Evolutionary conservation across 2,329 filamentous ascomycete species (phyloP).

Genomic region (Neopestalotiopsis clavispora): DNA sequence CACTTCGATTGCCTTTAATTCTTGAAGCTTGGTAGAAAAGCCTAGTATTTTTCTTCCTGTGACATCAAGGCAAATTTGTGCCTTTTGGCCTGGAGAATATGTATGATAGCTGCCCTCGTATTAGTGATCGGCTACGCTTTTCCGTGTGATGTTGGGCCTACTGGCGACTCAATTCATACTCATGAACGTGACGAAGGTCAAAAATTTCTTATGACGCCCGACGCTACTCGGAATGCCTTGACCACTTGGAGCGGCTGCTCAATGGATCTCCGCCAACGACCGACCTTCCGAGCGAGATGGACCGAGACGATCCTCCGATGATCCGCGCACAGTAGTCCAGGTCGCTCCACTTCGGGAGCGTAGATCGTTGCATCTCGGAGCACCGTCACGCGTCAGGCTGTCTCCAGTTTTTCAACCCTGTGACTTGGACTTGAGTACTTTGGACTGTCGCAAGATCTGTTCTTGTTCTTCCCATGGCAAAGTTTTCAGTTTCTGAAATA

Average conservation of each 20-base stretch:
- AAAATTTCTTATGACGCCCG: background rate
- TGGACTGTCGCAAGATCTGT: background rate
- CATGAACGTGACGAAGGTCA: too few relatives aligned
- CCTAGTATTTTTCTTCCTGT: too few relatives aligned
- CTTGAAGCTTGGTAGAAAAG: too few relatives aligned
- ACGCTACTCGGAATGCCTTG: background rate
- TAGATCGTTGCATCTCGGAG: background rate
- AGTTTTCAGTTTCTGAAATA: slow-evolving; percentile 10
- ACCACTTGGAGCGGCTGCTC: background rate
- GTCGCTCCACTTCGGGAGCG: too few relatives aligned
- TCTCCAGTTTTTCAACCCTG: background rate
- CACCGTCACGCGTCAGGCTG: background rate
- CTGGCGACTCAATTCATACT: too few relatives aligned
- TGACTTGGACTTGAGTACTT: background rate
- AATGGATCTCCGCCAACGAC: background rate
- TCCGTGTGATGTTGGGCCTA: too few relatives aligned
- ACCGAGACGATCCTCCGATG: background rate
- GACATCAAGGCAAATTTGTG: too few relatives aligned
- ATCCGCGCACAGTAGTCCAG: too few relatives aligned
- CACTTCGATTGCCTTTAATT: too few relatives aligned
- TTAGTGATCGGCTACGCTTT: too few relatives aligned
- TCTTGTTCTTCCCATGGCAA: slow-evolving; percentile 11
- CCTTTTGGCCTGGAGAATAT: too few relatives aligned
- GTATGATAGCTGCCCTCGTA: too few relatives aligned
- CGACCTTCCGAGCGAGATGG: background rate